Conservation (phyloP, 1,284 basidiomycete species). For the Thecaphora thlaspeos region DNA sequence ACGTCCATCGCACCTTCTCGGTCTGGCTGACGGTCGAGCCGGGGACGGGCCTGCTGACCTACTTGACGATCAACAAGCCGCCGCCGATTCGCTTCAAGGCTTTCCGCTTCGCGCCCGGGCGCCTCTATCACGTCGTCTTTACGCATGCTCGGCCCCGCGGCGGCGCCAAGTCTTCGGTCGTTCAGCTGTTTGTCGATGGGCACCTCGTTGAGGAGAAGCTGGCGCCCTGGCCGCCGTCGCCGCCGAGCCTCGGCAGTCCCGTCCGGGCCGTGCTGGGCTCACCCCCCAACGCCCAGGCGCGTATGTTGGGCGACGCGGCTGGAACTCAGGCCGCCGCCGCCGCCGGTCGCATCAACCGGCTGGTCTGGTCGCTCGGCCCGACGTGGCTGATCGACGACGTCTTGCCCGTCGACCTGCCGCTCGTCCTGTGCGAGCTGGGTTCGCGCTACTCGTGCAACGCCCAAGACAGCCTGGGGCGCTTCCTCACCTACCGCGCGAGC, state of each 20-base stretch:
- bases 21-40: conserved; percentile 37
- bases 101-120: conserved; percentile 12
- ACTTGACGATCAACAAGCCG: conserved; percentile 7
- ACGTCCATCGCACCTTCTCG: conserved; percentile 25
- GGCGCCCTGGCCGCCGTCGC: conserved; percentile 30
- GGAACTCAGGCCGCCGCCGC: not conserved
- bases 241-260: conserved; percentile 6
- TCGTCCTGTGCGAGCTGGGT: conserved; percentile 39
- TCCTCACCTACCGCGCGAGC: conserved; percentile 44
- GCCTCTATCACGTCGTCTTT: conserved; percentile 39
- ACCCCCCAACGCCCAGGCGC: conserved; percentile 12
- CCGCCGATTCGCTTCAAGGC: conserved; percentile 26
- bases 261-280: conserved; percentile 40
- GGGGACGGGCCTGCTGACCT: conserved; percentile 32
- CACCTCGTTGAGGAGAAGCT: conserved; percentile 36
- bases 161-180: conserved; percentile 23
- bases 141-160: conserved; percentile 36
- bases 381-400: conserved; percentile 39
- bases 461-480: conserved; percentile 48
- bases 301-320: not conserved
- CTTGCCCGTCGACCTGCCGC: conserved; percentile 38
- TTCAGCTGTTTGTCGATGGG: conserved; percentile 46
- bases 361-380: conserved; percentile 46
- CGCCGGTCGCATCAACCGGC: conserved; percentile 10
- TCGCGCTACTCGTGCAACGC: conserved; percentile 43